Evolutionary conservation across 768 basidiomycete genomes (phyloP).

Genomic region (Flagelloscypha sp.): DNA sequence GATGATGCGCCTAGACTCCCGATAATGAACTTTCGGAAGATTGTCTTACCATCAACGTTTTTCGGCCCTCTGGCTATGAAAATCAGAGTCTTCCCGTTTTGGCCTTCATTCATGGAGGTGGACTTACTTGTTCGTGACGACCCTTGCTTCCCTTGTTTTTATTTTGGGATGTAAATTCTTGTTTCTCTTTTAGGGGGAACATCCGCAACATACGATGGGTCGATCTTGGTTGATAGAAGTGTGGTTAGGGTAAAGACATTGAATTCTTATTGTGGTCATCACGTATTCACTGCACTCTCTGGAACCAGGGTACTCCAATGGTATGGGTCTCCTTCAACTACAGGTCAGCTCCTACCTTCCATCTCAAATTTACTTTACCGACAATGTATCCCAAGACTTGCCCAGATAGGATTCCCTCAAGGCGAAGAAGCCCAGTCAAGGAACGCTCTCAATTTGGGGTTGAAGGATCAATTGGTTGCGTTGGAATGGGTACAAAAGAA

Average conservation of each 20-base stretch:
- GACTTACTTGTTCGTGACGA: slow-evolving; percentile 8
- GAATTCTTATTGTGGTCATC: not conserved
- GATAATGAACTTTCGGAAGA: slow-evolving; percentile 35
- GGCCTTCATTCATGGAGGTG: slow-evolving; percentile 44
- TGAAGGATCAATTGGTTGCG: slow-evolving; percentile 24
- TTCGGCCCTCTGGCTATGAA: slow-evolving; percentile 42
- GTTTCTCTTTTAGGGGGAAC: not conserved
- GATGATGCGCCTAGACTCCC: too few species aligned
- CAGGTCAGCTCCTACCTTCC: slow-evolving; percentile 16
- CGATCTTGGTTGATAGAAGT: not conserved
- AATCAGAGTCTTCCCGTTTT: slow-evolving; percentile 39
- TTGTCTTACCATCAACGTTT: slow-evolving; percentile 52
- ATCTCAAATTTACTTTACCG: not conserved
- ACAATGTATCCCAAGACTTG: slow-evolving; percentile 19
- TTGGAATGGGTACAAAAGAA: slow-evolving; percentile 28
- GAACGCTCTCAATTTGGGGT: slow-evolving; percentile 10
- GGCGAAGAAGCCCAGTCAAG: slow-evolving; percentile 21
- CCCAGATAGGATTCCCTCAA: slow-evolving; percentile 37
- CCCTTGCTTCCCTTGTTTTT: too few species aligned
- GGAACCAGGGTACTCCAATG: slow-evolving; percentile 33
- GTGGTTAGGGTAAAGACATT: not conserved
- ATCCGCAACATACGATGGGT: not conserved
- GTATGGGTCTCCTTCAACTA: slow-evolving; percentile 46
- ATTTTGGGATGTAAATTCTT: not conserved
- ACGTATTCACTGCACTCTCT: not conserved